These are phyloP conservation scores for Actinidia chinensis DNA, from an alignment of 179 eudicot genomes.

Conservation along the genomic window DNA sequence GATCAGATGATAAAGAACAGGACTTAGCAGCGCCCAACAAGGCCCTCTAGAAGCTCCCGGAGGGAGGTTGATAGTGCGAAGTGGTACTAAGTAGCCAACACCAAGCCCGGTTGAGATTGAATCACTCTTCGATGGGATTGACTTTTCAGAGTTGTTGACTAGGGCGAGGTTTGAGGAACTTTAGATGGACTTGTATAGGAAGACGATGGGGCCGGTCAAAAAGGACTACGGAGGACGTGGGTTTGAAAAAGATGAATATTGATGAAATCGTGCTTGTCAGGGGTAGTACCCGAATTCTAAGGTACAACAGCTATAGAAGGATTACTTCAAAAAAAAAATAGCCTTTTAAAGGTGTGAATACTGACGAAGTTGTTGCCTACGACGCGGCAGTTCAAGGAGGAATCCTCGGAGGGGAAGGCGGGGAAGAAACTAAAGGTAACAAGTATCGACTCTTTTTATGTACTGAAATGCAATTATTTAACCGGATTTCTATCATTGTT, in stretches of 20 bases:
- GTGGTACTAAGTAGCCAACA: constrained; percentile 38
- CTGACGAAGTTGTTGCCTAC: constrained; percentile 48
- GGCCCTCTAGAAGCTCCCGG: constrained; percentile 34
- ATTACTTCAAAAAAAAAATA: constrained; percentile 39
- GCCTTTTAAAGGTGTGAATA: constrained; percentile 38
- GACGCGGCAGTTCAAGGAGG: constrained; percentile 51
- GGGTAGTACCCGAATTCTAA: constrained; percentile 41
- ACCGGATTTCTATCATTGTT: no score
- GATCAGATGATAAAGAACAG: constrained; percentile 30
- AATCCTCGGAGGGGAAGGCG: constrained; percentile 34
- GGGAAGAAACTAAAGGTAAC: constrained; percentile 24
- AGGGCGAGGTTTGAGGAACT: constrained; percentile 40
- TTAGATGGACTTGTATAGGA: constrained; percentile 42
- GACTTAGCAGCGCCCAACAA: constrained; percentile 34
- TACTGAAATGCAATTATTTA: no score
- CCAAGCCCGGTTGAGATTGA: constrained; percentile 44
- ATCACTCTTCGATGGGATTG: constrained; percentile 38
- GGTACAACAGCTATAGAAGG: constrained; percentile 39
- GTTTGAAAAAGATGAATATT: constrained; percentile 30
- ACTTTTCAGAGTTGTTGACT: constrained; percentile 38
- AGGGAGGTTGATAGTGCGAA: constrained; percentile 40
- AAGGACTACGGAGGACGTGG: constrained; percentile 34
- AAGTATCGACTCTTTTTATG: no score
- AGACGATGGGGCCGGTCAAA: constrained; percentile 39
- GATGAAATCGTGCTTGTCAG: constrained; percentile 47